Conservation (phyloP, 2,329 filamentous ascomycete species). For the Macroventuria anomochaeta region DNA sequence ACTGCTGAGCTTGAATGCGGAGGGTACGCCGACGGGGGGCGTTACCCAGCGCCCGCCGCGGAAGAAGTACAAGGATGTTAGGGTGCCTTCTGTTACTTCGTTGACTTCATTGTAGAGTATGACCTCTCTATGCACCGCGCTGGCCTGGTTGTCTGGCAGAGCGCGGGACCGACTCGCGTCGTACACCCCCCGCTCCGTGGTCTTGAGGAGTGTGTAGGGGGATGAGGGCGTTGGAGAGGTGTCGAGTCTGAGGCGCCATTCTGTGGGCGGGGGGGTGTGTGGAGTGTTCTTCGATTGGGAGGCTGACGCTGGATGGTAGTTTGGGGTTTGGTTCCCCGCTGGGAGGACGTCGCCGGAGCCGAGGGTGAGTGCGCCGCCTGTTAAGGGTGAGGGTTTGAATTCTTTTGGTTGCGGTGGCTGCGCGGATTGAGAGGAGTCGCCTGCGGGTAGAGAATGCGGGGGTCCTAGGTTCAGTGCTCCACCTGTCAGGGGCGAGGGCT, state of each 20-base stretch:
- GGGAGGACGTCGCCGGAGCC: conserved; percentile 37
- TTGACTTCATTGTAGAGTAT: conserved; percentile 71
- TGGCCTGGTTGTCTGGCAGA: conserved; percentile 53
- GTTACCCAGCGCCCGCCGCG: conserved; percentile 78
- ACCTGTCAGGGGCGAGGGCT: conserved; percentile 45
- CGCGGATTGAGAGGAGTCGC: background rate
- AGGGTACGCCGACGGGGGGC: conserved; percentile 60
- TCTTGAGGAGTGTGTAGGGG: conserved; percentile 86
- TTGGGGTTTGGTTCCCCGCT: conserved; percentile 18
- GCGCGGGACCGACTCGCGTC: conserved; percentile 70
- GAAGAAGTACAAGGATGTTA: conserved; percentile 83
- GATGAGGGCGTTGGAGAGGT: conserved; percentile 57
- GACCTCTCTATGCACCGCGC: conserved; percentile 66
- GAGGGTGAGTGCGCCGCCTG: conserved; percentile 44
- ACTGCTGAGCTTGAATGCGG: conserved; percentile 30
- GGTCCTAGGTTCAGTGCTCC: conserved; percentile 44
- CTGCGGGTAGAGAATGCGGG: conserved; percentile 35
- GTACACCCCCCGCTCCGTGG: conserved; percentile 76
- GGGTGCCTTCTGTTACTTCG: conserved; percentile 83
- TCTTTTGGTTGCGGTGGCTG: conserved; percentile 14
- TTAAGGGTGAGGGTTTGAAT: conserved; percentile 45
- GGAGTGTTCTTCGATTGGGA: background rate
- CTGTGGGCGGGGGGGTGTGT: conserved; percentile 21
- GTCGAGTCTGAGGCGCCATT: conserved; percentile 63
- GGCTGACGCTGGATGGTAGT: conserved; percentile 2